Conservation (phyloP, 768 basidiomycete genomes). For the Boletus fagicola region DNA sequence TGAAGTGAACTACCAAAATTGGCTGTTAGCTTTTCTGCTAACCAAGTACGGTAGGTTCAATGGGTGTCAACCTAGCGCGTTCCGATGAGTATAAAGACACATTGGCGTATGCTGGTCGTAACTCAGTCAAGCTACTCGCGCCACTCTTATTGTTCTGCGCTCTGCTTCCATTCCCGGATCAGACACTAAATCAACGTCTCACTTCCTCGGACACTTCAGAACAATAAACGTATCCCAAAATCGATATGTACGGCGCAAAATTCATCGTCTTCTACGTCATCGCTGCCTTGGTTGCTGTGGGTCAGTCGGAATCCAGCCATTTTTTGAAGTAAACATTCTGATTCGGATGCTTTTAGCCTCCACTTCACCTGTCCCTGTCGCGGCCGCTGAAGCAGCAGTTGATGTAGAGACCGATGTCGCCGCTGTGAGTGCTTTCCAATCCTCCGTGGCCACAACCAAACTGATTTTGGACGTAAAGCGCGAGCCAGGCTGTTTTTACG, state of each 20-base stretch:
- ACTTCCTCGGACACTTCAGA: constrained; percentile 6
- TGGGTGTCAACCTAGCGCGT: neutral
- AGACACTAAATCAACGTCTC: neutral
- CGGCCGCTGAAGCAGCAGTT: constrained; percentile 5
- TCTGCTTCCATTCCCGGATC: constrained; percentile 3
- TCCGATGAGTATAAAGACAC: constrained; percentile 27
- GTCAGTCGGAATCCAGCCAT: constrained; percentile 16
- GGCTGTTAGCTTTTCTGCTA: constrained; percentile 18
- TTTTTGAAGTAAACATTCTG: neutral
- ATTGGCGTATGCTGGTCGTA: neutral
- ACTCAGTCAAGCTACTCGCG: constrained; percentile 18
- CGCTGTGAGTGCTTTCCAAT: constrained; percentile 12
- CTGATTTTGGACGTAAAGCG: constrained; percentile 12
- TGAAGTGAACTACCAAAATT: constrained; percentile 24
- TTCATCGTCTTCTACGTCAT: constrained; percentile 31
- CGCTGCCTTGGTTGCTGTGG: constrained; percentile 24
- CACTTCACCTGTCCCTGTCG: constrained; percentile 29
- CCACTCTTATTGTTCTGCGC: constrained; percentile 34
- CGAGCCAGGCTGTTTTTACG: neutral
- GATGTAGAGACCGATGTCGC: constrained; percentile 6
- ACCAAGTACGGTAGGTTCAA: constrained; percentile 31
- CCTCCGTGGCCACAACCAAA: neutral
- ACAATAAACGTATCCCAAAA: constrained; percentile 32
- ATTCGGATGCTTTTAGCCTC: constrained; percentile 14
- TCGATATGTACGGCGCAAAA: constrained; percentile 27